Conservation (phyloP, 1,284 basidiomycete species). For the Sparassis latifolia region DNA sequence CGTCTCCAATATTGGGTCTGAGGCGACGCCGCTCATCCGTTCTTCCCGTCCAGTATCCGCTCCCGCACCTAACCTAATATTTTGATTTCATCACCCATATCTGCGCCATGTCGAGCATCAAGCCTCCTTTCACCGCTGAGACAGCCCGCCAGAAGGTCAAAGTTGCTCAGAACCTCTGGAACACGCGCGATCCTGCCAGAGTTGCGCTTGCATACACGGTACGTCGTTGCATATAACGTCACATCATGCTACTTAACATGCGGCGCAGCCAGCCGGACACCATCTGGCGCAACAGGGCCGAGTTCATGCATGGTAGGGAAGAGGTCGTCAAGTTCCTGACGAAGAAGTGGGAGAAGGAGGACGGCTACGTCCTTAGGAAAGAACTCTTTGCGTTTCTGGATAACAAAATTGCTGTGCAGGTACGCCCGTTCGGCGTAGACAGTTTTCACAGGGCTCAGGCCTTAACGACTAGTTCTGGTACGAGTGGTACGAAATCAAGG, state of each 20-base stretch:
- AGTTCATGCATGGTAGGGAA: conserved; percentile 42
- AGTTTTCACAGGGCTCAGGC: no score
- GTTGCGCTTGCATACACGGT: conserved; percentile 45
- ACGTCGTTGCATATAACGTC: conserved; percentile 2
- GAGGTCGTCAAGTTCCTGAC: conserved; percentile 45
- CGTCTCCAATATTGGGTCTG: no score
- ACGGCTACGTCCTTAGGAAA: conserved; percentile 39
- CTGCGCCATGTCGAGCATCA: conserved; percentile 19
- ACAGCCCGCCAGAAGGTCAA: conserved; percentile 30
- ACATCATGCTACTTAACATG: background rate
- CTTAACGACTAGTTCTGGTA: conserved; percentile 46
- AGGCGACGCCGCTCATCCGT: no score
- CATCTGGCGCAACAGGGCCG: conserved; percentile 54
- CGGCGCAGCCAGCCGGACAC: conserved; percentile 31
- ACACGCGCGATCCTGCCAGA: conserved; percentile 25
- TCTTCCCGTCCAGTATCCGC: no score
- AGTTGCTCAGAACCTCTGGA: conserved; percentile 29
- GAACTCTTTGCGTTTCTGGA: conserved; percentile 53
- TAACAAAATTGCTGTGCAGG: conserved; percentile 52
- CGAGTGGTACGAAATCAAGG: conserved; percentile 39
- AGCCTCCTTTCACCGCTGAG: conserved; percentile 28
- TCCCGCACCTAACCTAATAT: no score
- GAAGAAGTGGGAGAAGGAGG: conserved; percentile 51
- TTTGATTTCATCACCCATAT: background rate
- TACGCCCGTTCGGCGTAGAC: conserved; percentile 9